Percentiles rank a stretch among this genome's conserved stretches.
phyloP scores from a whole-genome alignment of 1,284 basidiomycete species.

The Laetiporus sulphureus region DNA sequence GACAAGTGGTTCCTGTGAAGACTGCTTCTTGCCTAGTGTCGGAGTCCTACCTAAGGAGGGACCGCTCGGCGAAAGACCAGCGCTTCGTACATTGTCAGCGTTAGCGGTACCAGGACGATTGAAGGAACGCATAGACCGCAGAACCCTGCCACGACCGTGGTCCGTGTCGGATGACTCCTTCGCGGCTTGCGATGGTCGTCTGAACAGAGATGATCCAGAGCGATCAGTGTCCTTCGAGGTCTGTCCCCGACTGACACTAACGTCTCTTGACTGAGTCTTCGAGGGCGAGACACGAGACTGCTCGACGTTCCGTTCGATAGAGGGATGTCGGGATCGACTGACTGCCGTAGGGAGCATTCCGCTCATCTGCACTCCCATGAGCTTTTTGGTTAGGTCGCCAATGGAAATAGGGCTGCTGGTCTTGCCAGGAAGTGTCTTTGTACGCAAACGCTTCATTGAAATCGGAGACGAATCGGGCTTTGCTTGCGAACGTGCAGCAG shows the following conservation, averaged over 20 bases:
- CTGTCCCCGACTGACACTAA: slow-evolving; percentile 1
- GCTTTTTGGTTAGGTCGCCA: slow-evolving; percentile 53
- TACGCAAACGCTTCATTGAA: slow-evolving; percentile 33
- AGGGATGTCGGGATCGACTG: slow-evolving; percentile 17
- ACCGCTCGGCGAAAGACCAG: slow-evolving; percentile 10
- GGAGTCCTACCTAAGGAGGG: slow-evolving; percentile 1
- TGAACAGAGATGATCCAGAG: slow-evolving; percentile 8
- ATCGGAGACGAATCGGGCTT: slow-evolving; percentile 30
- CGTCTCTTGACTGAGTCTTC: slow-evolving; percentile 1
- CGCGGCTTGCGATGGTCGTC: slow-evolving; percentile 11
- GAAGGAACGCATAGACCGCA: slow-evolving; percentile 54
- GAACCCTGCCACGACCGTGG: slow-evolving; percentile 22
- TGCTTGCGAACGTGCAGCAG: slow-evolving; percentile 21
- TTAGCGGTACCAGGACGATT: slow-evolving; percentile 32
- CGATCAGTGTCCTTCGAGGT: slow-evolving; percentile 9
- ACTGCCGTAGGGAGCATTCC: slow-evolving; percentile 10
- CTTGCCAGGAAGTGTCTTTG: slow-evolving; percentile 40
- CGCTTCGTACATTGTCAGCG: slow-evolving; percentile 9
- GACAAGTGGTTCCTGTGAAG: background rate
- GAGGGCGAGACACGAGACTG: background rate
- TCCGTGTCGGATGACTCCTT: slow-evolving; percentile 13
- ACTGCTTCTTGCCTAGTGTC: slow-evolving; percentile 1
- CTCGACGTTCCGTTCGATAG: slow-evolving; percentile 9
- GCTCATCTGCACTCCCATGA: slow-evolving; percentile 42
- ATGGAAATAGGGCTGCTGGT: slow-evolving; percentile 37